Evolutionary conservation across 768 basidiomycete species (phyloP).

Genomic region (Pseudohyphozyma bogoriensis): DNA sequence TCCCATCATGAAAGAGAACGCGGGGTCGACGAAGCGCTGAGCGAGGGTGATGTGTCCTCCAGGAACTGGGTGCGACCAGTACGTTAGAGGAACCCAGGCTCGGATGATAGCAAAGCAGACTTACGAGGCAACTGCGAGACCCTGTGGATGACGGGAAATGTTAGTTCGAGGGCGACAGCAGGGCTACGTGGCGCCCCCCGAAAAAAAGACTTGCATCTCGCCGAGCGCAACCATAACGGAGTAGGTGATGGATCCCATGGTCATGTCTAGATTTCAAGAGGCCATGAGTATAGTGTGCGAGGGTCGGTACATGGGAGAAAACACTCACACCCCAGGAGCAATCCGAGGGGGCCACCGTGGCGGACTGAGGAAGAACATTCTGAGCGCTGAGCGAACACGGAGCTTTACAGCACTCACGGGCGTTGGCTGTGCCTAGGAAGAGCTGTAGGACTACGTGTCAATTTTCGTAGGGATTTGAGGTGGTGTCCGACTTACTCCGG

Average conservation of each 20-base stretch:
- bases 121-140: too few species aligned
- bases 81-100: slow-evolving; percentile 19
- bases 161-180: neutral
- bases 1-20: slow-evolving; percentile 36
- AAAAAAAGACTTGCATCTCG: slow-evolving; percentile 18
- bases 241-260: slow-evolving; percentile 21
- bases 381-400: neutral
- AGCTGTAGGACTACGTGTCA: too few species aligned
- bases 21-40: slow-evolving; percentile 30
- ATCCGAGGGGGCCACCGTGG: slow-evolving; percentile 32
- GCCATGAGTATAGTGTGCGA: slow-evolving; percentile 17
- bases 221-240: slow-evolving; percentile 28
- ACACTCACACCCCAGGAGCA: slow-evolving; percentile 12
- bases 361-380: slow-evolving; percentile 4
- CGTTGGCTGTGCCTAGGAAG: slow-evolving; percentile 32
- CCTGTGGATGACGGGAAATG: too few species aligned
- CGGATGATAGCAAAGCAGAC: neutral
- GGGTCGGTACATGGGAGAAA: too few species aligned
- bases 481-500: too few species aligned
- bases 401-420: slow-evolving; percentile 1
- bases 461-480: too few species aligned
- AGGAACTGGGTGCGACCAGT: slow-evolving; percentile 13
- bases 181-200: neutral
- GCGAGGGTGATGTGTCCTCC: slow-evolving; percentile 34
- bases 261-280: slow-evolving; percentile 30